Evolutionary conservation across 106 monocot genomes (phyloP), one percentile per base, ranked within the genome.

Genomic region (Dendrobium catenatum): DNA sequence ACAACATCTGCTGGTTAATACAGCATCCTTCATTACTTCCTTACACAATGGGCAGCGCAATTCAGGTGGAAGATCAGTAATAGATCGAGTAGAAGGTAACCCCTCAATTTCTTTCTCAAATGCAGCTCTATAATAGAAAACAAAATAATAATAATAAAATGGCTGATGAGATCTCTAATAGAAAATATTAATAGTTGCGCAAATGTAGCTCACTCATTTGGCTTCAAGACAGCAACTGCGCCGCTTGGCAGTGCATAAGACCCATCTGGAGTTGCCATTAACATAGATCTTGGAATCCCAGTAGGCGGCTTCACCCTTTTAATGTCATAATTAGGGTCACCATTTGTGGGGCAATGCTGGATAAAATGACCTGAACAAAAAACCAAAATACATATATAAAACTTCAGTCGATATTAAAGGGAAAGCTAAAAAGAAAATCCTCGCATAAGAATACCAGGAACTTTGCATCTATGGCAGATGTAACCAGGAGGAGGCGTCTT

Each of bases 31-130:
- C 95, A 98, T 98, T 15, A 93, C 92, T 85, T 95, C 89, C 89
- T 93, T 98, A 80, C 98, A 98, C 33, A 98, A 79, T n/a, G 95
- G 98, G 79, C 98, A 98, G 9, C 77, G 90, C 20, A 98, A 73
- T 72, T 95, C 94, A 42, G 89, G 91, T 55, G 98, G 98, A 85
- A 98, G 73, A 89, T 94, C 92, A 84, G 79, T 90, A 37, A 81
- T 80, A 51, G 91, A 55, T 15, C 92, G 91, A 27, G 92, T 89
- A 26, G 92, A 88, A 54, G 98, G 98, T 56, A 98, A 66, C 0
- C 98, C 98, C 77, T 98, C 94, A 73, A 98, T 93, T 81, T 98
- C 98, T 84, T 86, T 98, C 51, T 98, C 98, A 90, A 98, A 98
- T 51, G 95, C 94, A 83, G 94, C 98, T 83, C 98, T 92, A 77